These are phyloP conservation scores for Pyrus pyrifolia DNA, from an alignment of 306 rosid species.

Conservation along the genomic window DNA sequence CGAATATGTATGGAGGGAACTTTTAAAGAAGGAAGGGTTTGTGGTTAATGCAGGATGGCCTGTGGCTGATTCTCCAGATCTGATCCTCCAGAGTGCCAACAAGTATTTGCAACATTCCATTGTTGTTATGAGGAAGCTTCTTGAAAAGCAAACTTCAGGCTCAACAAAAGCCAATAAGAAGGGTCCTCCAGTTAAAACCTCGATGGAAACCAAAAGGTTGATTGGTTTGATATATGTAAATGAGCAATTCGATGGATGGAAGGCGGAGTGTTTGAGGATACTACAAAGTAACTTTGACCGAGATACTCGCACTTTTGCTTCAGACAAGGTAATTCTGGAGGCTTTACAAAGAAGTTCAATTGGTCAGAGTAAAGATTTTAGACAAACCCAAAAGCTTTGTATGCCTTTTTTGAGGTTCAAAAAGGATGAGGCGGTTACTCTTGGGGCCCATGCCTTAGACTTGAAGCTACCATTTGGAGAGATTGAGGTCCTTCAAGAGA, in stretches of 20 bases:
- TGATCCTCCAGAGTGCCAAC: constrained; percentile 66
- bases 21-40: constrained; percentile 78
- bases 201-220: constrained; percentile 39
- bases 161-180: constrained; percentile 59
- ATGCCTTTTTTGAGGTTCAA: constrained; percentile 87
- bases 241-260: constrained; percentile 81
- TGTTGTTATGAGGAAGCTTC: constrained; percentile 76
- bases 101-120: constrained; percentile 81
- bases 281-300: constrained; percentile 52
- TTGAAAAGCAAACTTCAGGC: constrained; percentile 73
- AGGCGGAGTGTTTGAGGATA: constrained; percentile 71
- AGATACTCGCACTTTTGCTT: constrained; percentile 36
- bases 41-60: constrained; percentile 89
- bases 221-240: constrained; percentile 65
- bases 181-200: constrained; percentile 40
- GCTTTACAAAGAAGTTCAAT: constrained; percentile 54
- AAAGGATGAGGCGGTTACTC: constrained; percentile 60
- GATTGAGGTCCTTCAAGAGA: constrained; percentile 66
- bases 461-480: constrained; percentile 81
- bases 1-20: constrained; percentile 75
- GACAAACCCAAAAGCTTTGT: constrained; percentile 59
- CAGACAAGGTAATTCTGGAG: constrained; percentile 49
- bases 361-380: constrained; percentile 52
- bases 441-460: constrained; percentile 71
- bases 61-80: constrained; percentile 59